phyloP scores from a whole-genome alignment of 2,329 filamentous ascomycete genomes.

The Dothideomycetidae sp. region DNA sequence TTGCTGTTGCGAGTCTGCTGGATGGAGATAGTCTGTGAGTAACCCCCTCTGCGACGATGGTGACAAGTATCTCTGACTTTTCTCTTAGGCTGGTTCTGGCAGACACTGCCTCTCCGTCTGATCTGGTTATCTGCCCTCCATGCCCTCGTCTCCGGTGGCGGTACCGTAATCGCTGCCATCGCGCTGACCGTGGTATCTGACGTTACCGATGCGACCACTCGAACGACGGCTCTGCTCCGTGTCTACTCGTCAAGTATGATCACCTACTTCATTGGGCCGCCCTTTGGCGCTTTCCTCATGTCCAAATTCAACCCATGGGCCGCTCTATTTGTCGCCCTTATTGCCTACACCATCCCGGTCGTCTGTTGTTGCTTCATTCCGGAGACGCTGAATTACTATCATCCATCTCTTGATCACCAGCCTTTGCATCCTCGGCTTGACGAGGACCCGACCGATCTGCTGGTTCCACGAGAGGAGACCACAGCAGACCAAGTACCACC shows the following conservation, averaged over 20 bases:
- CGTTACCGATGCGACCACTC: conserved; percentile 16
- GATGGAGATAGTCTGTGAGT: conserved; percentile 21
- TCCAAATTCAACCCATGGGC: conserved; percentile 21
- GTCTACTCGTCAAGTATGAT: conserved; percentile 19
- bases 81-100: conserved; percentile 22
- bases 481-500: background rate
- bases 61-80: no score
- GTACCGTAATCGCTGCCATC: conserved; percentile 16
- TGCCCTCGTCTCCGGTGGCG: conserved; percentile 19
- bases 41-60: background rate
- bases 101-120: conserved; percentile 19
- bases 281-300: conserved; percentile 23
- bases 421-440: background rate
- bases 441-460: background rate
- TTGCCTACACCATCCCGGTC: conserved; percentile 12
- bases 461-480: conserved; percentile 2
- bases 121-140: conserved; percentile 21
- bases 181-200: conserved; percentile 21
- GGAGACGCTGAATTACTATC: conserved; percentile 21
- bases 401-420: conserved; percentile 2
- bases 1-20: conserved; percentile 16
- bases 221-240: conserved; percentile 20
- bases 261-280: conserved; percentile 20
- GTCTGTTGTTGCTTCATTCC: conserved; percentile 17
- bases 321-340: conserved; percentile 17